phyloP scores from a whole-genome alignment of 2,329 filamentous ascomycete species.

The Paraphoma chrysanthemicola region DNA sequence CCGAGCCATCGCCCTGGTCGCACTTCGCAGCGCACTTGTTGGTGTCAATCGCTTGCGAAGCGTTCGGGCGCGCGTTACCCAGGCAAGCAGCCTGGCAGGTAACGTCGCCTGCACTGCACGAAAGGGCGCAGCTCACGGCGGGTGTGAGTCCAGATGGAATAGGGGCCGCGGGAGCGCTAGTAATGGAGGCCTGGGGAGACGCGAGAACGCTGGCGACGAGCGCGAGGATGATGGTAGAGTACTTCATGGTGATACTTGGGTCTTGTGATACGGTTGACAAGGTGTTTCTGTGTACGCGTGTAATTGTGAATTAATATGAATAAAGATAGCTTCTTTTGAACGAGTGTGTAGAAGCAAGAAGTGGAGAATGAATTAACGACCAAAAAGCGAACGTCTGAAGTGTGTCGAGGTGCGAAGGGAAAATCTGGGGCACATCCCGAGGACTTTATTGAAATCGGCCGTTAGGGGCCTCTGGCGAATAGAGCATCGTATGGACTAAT shows the following conservation, averaged over 20 bases:
- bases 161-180: conserved; percentile 45
- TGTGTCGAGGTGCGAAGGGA: conserved; percentile 1
- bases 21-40: conserved; percentile 60
- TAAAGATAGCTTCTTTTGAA: conserved; percentile 18
- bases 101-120: conserved; percentile 54
- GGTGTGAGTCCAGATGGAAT: conserved; percentile 33
- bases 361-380: conserved; percentile 14
- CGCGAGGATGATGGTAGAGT: conserved; percentile 53
- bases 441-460: conserved; percentile 6
- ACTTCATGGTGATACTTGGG: conserved; percentile 48
- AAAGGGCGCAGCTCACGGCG: conserved; percentile 39
- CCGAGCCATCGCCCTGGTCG: conserved; percentile 59
- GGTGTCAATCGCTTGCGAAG: conserved; percentile 58
- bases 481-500: conserved; percentile 8
- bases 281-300: conserved; percentile 2
- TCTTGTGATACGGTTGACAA: conserved; percentile 9
- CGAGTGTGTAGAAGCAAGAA: conserved; percentile 24
- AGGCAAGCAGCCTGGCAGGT: conserved; percentile 61
- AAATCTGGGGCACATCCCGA: conserved; percentile 4
- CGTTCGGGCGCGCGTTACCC: conserved; percentile 60
- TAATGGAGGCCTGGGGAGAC: conserved; percentile 46
- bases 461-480: conserved; percentile 3
- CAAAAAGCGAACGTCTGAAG: conserved; percentile 9
- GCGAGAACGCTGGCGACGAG: conserved; percentile 55
- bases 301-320: conserved; percentile 22